Conservation (phyloP, 139 green algal species). For the Microglena sp. region DNA sequence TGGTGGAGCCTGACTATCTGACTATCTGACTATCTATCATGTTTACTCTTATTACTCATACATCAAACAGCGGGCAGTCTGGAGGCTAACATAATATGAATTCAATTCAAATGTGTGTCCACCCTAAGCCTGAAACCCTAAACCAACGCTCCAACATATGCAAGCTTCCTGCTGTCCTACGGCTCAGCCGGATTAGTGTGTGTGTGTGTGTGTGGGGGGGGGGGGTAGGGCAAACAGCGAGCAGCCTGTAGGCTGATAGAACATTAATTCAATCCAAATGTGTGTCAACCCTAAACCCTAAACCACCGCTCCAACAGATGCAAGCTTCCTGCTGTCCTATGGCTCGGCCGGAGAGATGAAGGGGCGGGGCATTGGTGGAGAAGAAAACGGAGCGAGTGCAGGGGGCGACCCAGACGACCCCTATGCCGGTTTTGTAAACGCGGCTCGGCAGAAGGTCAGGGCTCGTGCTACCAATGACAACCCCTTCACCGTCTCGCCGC, state of each 20-base stretch:
- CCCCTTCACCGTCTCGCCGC: slow-evolving; percentile 31
- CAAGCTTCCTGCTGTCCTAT: slow-evolving; percentile 26
- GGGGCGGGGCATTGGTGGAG: slow-evolving; percentile 14
- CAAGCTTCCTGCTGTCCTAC: slow-evolving; percentile 23
- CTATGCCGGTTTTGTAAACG: slow-evolving; percentile 27
- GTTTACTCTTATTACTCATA: background rate
- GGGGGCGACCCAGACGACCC: slow-evolving; percentile 23
- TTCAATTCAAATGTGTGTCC: no score
- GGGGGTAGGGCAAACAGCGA: no score
- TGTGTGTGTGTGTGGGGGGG: no score
- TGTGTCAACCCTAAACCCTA: background rate
- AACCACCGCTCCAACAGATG: slow-evolving; percentile 32
- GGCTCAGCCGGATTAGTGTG: no score
- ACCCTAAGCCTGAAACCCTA: no score
- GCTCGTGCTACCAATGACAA: slow-evolving; percentile 24
- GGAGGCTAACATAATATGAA: no score
- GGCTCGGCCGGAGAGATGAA: slow-evolving; percentile 29
- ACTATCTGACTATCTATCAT: slow-evolving; percentile 4
- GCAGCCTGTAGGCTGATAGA: slow-evolving; percentile 6
- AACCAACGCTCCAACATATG: no score
- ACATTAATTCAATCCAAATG: background rate
- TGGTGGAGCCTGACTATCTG: slow-evolving; percentile 4
- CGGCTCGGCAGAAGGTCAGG: slow-evolving; percentile 27
- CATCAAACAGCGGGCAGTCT: no score
- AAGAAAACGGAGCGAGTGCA: background rate